Evolutionary conservation across 139 green algal genomes (phyloP).

Genomic region (Zygnema cylindricum): DNA sequence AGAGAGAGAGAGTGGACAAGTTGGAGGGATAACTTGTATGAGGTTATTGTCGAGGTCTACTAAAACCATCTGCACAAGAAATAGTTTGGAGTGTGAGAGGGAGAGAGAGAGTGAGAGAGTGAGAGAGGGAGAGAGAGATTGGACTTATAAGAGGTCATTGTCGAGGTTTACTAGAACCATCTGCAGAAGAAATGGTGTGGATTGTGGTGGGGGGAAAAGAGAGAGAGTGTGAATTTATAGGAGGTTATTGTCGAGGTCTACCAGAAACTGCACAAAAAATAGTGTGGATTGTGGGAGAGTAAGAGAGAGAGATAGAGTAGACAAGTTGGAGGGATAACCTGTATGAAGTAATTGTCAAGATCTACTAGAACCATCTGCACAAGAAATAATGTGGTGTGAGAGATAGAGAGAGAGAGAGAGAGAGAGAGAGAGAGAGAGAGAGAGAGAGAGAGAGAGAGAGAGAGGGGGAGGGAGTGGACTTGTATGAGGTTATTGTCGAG

Average conservation of each 20-base stretch:
- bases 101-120: too few relatives aligned
- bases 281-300: too few relatives aligned
- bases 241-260: too few relatives aligned
- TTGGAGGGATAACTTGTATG: conserved; percentile 5
- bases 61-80: too few relatives aligned
- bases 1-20: conserved; percentile 23
- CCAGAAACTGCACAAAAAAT: too few relatives aligned
- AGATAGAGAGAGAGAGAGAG: conserved; percentile 29
- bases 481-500: background rate
- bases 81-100: too few relatives aligned
- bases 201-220: conserved; percentile 17
- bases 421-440: conserved; percentile 17
- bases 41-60: too few relatives aligned
- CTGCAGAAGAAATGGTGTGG: conserved; percentile 18
- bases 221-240: conserved; percentile 31
- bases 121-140: too few relatives aligned
- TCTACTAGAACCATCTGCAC: conserved; percentile 43
- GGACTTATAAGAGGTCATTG: too few relatives aligned
- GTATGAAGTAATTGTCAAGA: too few relatives aligned
- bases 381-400: background rate
- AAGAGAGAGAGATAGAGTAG: too few relatives aligned
- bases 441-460: conserved; percentile 29
- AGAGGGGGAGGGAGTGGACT: background rate
- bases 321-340: too few relatives aligned
- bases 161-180: conserved; percentile 43